Percentiles rank a stretch among this genome's conserved stretches.
Conservation (phyloP, 1,284 basidiomycete species). For the Fomitopsis pinicola region DNA sequence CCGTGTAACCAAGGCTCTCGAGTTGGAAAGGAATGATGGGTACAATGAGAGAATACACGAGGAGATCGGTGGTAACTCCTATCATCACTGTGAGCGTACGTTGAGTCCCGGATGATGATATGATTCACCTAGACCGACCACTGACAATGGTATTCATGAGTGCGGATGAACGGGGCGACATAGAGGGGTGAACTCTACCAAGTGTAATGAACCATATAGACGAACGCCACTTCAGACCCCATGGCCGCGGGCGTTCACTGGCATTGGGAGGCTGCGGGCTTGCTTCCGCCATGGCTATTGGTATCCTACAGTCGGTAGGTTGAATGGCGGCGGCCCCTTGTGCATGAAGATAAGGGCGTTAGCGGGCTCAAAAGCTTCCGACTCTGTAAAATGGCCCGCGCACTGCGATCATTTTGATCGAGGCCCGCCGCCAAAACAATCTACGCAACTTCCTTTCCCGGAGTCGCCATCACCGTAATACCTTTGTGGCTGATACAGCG, state of each 20-base stretch:
- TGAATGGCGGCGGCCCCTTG: too few relatives aligned
- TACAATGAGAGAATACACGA: conserved; percentile 67
- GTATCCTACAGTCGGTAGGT: not conserved
- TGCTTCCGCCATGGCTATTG: not conserved
- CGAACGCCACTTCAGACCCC: conserved; percentile 27
- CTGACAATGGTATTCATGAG: conserved; percentile 13
- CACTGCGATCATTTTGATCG: too few relatives aligned
- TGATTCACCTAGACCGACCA: conserved; percentile 32
- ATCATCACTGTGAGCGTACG: not conserved
- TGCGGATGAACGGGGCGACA: not conserved
- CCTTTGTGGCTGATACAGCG: too few relatives aligned
- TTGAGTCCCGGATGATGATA: not conserved
- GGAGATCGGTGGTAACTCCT: conserved; percentile 62
- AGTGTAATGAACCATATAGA: conserved; percentile 29
- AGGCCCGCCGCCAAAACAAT: not conserved
- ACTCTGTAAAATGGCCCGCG: too few relatives aligned
- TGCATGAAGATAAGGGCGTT: too few relatives aligned
- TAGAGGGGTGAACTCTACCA: conserved; percentile 7
- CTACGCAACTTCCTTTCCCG: not conserved
- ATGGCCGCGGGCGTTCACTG: not conserved
- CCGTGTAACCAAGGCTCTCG: conserved; percentile 45
- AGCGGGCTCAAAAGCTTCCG: too few relatives aligned
- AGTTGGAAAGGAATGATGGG: conserved; percentile 77
- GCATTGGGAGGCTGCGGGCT: not conserved
- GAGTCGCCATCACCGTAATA: not conserved